Evolutionary conservation across 257 asterid genomes (phyloP).

Genomic region (Echium plantagineum): DNA sequence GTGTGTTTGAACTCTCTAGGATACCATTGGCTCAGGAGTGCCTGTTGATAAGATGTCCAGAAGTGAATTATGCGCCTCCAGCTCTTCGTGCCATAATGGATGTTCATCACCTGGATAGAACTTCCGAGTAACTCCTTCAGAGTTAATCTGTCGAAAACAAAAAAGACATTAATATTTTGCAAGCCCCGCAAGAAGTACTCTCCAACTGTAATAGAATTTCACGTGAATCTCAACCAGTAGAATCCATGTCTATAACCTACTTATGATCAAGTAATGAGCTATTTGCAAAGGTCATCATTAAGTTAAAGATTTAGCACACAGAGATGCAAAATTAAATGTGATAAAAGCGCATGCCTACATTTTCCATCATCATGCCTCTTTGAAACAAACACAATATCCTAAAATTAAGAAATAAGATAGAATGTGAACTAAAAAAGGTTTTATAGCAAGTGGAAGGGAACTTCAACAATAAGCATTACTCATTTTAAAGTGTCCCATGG

Average conservation of each 20-base stretch:
- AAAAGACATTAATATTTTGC: neutral
- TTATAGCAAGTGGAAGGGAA: no score
- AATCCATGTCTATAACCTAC: neutral
- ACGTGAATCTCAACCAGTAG: neutral
- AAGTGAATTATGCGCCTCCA: conserved; percentile 54
- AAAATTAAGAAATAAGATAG: no score
- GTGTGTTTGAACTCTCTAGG: conserved; percentile 14
- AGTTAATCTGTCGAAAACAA: conserved; percentile 38
- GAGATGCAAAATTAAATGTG: no score
- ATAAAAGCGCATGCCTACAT: no score
- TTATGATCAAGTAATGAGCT: neutral
- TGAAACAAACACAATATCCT: neutral
- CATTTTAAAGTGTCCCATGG: no score
- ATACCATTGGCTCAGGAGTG: conserved; percentile 53
- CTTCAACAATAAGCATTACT: no score
- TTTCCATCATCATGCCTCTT: no score
- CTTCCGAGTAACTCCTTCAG: conserved; percentile 48
- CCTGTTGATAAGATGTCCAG: conserved; percentile 33
- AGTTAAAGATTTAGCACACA: no score
- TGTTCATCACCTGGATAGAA: conserved; percentile 60
- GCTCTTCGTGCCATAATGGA: conserved; percentile 75
- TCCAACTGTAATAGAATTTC: neutral
- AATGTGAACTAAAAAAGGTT: conserved; percentile 5
- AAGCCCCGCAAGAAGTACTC: no score
- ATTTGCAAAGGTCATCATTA: no score